Conservation (phyloP, 768 basidiomycete genomes). For the Lanmaoa pseudosensibilis region DNA sequence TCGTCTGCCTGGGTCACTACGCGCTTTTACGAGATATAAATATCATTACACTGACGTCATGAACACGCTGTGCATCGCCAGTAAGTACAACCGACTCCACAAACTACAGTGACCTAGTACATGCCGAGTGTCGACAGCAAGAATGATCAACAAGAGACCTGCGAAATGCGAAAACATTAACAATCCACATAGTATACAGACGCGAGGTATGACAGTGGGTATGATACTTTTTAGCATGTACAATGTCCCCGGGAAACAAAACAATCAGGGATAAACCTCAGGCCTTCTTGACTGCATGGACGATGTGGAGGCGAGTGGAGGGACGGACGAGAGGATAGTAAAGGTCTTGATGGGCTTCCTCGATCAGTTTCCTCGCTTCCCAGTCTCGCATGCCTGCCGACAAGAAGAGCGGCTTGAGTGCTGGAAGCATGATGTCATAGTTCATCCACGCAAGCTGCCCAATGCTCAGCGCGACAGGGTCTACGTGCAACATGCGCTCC, state of each 20-base stretch:
- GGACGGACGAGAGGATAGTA: conserved; percentile 56
- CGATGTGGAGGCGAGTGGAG: conserved; percentile 57
- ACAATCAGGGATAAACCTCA: conserved; percentile 2
- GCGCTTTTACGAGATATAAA: conserved; percentile 8
- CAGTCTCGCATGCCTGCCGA: conserved; percentile 51
- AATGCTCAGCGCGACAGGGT: conserved; percentile 57
- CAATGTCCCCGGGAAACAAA: conserved; percentile 22
- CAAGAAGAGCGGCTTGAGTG: conserved; percentile 60
- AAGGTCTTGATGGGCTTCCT: conserved; percentile 63
- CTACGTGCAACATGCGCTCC: conserved; percentile 33
- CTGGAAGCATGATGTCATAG: conserved; percentile 63
- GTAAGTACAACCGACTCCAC: not conserved
- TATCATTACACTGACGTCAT: conserved; percentile 15
- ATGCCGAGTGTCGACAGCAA: conserved; percentile 1
- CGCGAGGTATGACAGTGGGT: conserved; percentile 11
- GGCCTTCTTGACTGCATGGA: conserved; percentile 46
- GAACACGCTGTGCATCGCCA: not conserved
- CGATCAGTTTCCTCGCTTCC: conserved; percentile 55
- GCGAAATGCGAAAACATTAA: conserved; percentile 87
- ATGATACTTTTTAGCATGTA: conserved; percentile 29
- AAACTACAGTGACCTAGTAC: conserved; percentile 12
- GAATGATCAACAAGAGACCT: conserved; percentile 13
- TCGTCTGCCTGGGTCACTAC: no score
- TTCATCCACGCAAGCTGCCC: conserved; percentile 77
- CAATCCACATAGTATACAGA: conserved; percentile 49